These are phyloP conservation scores for Zoysia matrella DNA, from an alignment of 202 grass and related monocot species.

Conservation along the genomic window DNA sequence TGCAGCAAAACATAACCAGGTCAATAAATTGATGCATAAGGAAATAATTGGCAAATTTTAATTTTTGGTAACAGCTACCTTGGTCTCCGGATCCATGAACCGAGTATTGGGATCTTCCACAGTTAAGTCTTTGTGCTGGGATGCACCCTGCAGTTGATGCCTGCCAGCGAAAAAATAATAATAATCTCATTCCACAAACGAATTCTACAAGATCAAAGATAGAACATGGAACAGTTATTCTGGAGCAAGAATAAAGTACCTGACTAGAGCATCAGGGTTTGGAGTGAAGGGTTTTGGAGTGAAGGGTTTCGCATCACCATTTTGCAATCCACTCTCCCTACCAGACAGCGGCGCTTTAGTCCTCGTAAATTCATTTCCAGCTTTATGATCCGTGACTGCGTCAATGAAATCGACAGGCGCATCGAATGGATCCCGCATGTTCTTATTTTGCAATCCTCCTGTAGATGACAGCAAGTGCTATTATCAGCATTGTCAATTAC, in stretches of 20 bases:
- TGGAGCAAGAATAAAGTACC: constrained; percentile 60
- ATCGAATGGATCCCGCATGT: constrained; percentile 79
- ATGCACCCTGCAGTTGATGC: constrained; percentile 56
- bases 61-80: constrained; percentile 48
- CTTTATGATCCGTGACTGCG: constrained; percentile 19
- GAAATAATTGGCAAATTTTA: constrained; percentile 30
- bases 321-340: constrained; percentile 54
- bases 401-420: constrained; percentile 46
- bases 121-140: constrained; percentile 49
- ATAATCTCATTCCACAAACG: constrained; percentile 17
- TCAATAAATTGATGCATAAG: constrained; percentile 21
- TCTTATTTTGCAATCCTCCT: constrained; percentile 30
- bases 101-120: constrained; percentile 53
- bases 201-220: constrained; percentile 25
- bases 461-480: not conserved
- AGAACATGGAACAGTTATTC: constrained; percentile 15
- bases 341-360: constrained; percentile 34
- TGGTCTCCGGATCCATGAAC: constrained; percentile 78
- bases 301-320: constrained; percentile 54
- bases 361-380: constrained; percentile 51
- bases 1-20: constrained; percentile 44
- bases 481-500: not conserved
- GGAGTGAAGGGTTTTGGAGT: too few species aligned
- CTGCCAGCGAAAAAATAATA: constrained; percentile 47
- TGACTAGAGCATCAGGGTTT: constrained; percentile 69